phyloP scores from a whole-genome alignment of 1,284 basidiomycete genomes.

The Fistulina hepatica region DNA sequence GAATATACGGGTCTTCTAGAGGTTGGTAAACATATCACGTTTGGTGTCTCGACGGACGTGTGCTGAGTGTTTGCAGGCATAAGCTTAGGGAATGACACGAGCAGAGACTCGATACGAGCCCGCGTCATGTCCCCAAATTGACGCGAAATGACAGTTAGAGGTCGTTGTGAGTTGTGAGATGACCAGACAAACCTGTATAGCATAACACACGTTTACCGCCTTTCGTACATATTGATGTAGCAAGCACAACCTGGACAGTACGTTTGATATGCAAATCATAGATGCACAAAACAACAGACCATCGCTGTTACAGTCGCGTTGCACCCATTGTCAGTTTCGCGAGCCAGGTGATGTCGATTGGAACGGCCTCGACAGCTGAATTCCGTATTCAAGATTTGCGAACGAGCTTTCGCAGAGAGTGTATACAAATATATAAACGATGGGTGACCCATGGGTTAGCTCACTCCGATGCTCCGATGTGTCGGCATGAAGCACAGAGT shows the following conservation, averaged over 20 bases:
- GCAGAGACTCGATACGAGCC: slow-evolving; percentile 87
- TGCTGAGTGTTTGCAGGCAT: slow-evolving; percentile 99
- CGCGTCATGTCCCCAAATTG: slow-evolving; percentile 94
- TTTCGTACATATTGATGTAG: slow-evolving; percentile 90
- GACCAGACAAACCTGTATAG: neutral
- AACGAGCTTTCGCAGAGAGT: too few species aligned
- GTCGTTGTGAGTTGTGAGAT: slow-evolving; percentile 1
- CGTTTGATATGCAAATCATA: too few species aligned
- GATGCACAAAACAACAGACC: too few species aligned
- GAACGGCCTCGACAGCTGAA: too few species aligned
- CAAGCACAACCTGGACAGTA: slow-evolving; percentile 88
- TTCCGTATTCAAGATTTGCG: too few species aligned
- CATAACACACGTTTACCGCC: slow-evolving; percentile 69
- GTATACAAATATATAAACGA: too few species aligned
- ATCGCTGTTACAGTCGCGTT: too few species aligned
- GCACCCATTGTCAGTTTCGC: too few species aligned
- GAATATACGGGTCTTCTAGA: slow-evolving; percentile 94
- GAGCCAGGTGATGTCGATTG: too few species aligned
- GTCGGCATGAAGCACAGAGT: too few species aligned
- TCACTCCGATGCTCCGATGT: too few species aligned
- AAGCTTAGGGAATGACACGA: slow-evolving; percentile 95
- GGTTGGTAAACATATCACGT: slow-evolving; percentile 99
- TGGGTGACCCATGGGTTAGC: too few species aligned
- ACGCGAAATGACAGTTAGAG: slow-evolving; percentile 85
- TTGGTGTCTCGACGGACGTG: slow-evolving; percentile 87